These are phyloP conservation scores for Candida albicans DNA, from an alignment of 1,139 yeast genomes.

Conservation along the genomic window DNA sequence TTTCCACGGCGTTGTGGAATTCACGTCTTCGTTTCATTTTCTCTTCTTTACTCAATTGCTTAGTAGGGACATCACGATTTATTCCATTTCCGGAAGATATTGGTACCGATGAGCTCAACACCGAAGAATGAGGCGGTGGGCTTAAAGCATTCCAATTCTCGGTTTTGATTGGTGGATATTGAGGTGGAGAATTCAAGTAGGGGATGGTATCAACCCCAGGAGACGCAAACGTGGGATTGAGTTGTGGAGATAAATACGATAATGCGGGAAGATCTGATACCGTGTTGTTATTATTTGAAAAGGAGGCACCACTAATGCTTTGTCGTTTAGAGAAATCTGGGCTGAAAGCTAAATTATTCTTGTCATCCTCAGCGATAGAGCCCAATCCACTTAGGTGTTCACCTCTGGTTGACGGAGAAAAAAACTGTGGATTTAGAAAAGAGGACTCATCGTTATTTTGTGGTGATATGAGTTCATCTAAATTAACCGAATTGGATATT, in stretches of 20 bases:
- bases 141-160: constrained; percentile 23
- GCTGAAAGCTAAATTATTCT: constrained; percentile 21
- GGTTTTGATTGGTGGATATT: constrained; percentile 13
- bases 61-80: constrained; percentile 26
- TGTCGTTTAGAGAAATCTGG: constrained; percentile 36
- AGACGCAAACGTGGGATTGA: constrained; percentile 24
- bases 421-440: constrained; percentile 42
- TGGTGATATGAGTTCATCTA: constrained; percentile 42
- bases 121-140: constrained; percentile 22
- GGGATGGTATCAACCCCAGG: constrained; percentile 24
- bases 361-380: constrained; percentile 32
- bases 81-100: constrained; percentile 4
- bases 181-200: constrained; percentile 40
- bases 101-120: constrained; percentile 16
- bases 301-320: constrained; percentile 23
- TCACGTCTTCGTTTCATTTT: constrained; percentile 69
- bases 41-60: constrained; percentile 64
- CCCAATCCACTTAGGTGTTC: constrained; percentile 29
- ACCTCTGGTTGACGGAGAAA: constrained; percentile 37
- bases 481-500: constrained; percentile 19
- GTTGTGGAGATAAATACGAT: constrained; percentile 30
- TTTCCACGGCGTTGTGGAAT: constrained; percentile 79
- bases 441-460: constrained; percentile 19
- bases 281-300: constrained; percentile 8
- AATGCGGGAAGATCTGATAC: constrained; percentile 21